These are phyloP conservation scores for Scenedesmus sp. DNA, from an alignment of 163 green algal species.

Conservation along the genomic window DNA sequence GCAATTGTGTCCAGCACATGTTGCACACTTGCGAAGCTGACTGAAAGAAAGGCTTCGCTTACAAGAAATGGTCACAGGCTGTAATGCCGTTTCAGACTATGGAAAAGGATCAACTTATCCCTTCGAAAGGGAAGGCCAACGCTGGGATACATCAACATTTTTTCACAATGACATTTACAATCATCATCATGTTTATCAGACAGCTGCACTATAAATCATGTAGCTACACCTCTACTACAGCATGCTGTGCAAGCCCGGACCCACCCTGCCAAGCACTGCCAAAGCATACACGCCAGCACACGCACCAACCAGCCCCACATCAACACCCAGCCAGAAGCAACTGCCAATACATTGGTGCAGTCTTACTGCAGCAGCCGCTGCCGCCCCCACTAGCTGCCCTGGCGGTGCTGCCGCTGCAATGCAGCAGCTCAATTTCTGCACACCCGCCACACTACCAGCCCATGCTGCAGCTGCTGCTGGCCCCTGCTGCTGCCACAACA, in stretches of 20 bases:
- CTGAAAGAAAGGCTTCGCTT: too few relatives aligned
- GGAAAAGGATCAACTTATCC: too few relatives aligned
- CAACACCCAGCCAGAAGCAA: not conserved
- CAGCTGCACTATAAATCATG: not conserved
- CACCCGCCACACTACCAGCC: not conserved
- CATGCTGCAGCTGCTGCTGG: not conserved
- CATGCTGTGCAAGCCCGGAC: not conserved
- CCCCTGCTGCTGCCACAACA: slow-evolving; percentile 1
- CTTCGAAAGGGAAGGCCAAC: too few relatives aligned
- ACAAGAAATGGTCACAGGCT: too few relatives aligned
- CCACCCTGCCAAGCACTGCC: slow-evolving; percentile 5
- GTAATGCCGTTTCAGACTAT: too few relatives aligned
- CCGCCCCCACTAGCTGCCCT: not conserved
- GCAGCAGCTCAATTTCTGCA: not conserved
- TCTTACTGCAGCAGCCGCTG: not conserved
- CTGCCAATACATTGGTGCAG: not conserved
- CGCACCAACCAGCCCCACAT: not conserved
- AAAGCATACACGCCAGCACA: not conserved
- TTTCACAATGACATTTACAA: too few relatives aligned
- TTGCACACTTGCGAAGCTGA: too few relatives aligned
- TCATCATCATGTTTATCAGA: too few relatives aligned
- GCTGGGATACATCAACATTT: too few relatives aligned
- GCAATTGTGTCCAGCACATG: too few relatives aligned
- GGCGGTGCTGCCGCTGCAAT: not conserved
- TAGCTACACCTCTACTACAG: too few relatives aligned